phyloP scores from a whole-genome alignment of 2,329 filamentous ascomycete genomes.

The Ciborinia camelliae region DNA sequence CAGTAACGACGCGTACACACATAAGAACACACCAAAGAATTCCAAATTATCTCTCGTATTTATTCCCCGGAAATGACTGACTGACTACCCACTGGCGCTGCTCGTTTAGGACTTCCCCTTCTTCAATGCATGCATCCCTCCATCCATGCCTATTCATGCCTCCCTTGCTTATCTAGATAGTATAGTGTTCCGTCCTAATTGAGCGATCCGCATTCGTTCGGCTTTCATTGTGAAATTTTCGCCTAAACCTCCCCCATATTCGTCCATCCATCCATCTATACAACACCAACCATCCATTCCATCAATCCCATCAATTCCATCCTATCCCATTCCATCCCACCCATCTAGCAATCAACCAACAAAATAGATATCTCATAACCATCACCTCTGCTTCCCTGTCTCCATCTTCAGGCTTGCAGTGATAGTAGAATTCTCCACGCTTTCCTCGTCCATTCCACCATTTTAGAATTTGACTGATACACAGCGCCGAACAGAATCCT shows the following conservation, averaged over 20 bases:
- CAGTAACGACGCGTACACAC: neutral
- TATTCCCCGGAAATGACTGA: slow-evolving; percentile 19
- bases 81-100: neutral
- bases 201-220: neutral
- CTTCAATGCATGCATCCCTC: neutral
- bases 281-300: slow-evolving; percentile 9
- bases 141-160: neutral
- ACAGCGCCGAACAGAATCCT: slow-evolving; percentile 24
- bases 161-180: slow-evolving; percentile 3
- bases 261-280: slow-evolving; percentile 10
- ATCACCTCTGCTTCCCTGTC: slow-evolving; percentile 20
- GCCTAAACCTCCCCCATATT: neutral
- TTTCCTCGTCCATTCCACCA: slow-evolving; percentile 13
- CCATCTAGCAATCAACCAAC: slow-evolving; percentile 22
- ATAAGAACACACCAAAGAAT: neutral
- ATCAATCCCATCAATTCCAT: slow-evolving; percentile 27
- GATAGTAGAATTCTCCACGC: neutral
- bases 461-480: slow-evolving; percentile 28
- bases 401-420: slow-evolving; percentile 1
- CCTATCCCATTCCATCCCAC: slow-evolving; percentile 26
- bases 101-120: neutral
- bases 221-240: slow-evolving; percentile 2
- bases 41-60: slow-evolving; percentile 20
- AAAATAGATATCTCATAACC: slow-evolving; percentile 23
- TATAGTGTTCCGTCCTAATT: slow-evolving; percentile 9